Conservation (phyloP, 2,329 filamentous ascomycete species). For the Elsinoe perseae region DNA sequence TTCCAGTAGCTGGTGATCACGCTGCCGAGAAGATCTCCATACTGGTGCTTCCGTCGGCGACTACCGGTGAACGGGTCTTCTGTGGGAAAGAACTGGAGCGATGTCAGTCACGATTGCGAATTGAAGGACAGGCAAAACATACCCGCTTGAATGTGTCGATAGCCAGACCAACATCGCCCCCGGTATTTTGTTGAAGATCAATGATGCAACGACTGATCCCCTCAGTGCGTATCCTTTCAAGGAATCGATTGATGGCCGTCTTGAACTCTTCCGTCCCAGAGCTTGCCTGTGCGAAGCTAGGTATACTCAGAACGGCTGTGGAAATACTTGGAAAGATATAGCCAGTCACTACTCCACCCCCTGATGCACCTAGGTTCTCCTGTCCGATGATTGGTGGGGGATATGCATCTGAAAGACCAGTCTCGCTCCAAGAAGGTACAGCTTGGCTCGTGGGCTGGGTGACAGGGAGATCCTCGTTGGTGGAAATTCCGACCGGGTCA, state of each 20-base stretch:
- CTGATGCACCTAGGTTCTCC: neutral
- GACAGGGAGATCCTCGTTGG: too few species aligned
- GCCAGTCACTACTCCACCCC: conserved; percentile 15
- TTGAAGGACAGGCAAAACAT: neutral
- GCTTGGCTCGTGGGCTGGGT: too few species aligned
- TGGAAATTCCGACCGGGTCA: neutral
- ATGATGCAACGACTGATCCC: conserved; percentile 22
- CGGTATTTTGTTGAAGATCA: conserved; percentile 25
- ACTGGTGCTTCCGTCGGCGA: conserved; percentile 21
- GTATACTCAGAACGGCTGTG: conserved; percentile 35
- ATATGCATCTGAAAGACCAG: neutral
- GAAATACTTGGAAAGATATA: conserved; percentile 21
- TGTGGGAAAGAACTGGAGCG: conserved; percentile 23
- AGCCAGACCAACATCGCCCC: conserved; percentile 21
- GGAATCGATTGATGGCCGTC: conserved; percentile 27
- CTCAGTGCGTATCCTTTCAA: conserved; percentile 10
- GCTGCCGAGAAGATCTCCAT: conserved; percentile 18
- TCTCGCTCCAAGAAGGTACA: conserved; percentile 5
- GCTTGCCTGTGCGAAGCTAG: conserved; percentile 30
- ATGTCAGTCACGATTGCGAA: neutral
- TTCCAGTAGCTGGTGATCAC: conserved; percentile 20
- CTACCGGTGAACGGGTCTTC: conserved; percentile 21
- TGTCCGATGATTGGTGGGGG: neutral
- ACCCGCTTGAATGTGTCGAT: conserved; percentile 22
- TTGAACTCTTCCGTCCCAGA: conserved; percentile 28